Base-by-base conservation (phyloP, 1,139 yeast genomes). In the Blastobotrys apis region DNA sequence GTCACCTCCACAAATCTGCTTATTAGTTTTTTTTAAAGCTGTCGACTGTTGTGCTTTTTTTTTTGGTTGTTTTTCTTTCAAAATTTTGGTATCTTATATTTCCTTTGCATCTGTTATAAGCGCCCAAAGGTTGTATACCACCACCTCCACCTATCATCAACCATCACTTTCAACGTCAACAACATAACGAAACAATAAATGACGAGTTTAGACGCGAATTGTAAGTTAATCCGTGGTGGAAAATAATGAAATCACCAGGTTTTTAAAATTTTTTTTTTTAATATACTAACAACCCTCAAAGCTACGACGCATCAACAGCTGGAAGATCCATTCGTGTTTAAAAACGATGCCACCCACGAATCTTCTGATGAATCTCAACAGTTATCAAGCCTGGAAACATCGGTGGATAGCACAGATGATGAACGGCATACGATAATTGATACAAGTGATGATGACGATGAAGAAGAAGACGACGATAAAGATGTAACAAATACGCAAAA, bases 271-370 rank as follows among this genome's bases (percentile, higher is more conserved):
- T n/a, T n/a, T n/a, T n/a, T n/a, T n/a, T n/a, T n/a, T 6, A 23
- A 23, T 23, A 23, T 23, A 23, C 26, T 23, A 23, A 23, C 26
- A 6, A 23, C 6, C 10, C 9, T 10, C 26, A 23, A 10, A 23
- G 26, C 26, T 29, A 13, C 17, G 13, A 16, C 20, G 10, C 34
- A 38, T 17, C 45, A 39, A 19, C 45, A 45, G 26, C 45, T 50
- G 26, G 53, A 50, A 25, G 53, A 47, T 31, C 52, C 52, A 20
- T 49, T 50, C 35, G 51, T 49, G 34, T 50, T 49, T 45, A 43
- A 39, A 30, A 34, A 39, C 27, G 33, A 29, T 9, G 21, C n/a
- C n/a, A n/a, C n/a, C n/a, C n/a, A n/a, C n/a, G n/a, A n/a, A n/a
- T n/a, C n/a, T n/a, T n/a, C n/a, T n/a, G n/a, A n/a, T n/a, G n/a